Evolutionary conservation across 2,329 filamentous ascomycete genomes (phyloP).

Genomic region (Colletotrichum truncatum): DNA sequence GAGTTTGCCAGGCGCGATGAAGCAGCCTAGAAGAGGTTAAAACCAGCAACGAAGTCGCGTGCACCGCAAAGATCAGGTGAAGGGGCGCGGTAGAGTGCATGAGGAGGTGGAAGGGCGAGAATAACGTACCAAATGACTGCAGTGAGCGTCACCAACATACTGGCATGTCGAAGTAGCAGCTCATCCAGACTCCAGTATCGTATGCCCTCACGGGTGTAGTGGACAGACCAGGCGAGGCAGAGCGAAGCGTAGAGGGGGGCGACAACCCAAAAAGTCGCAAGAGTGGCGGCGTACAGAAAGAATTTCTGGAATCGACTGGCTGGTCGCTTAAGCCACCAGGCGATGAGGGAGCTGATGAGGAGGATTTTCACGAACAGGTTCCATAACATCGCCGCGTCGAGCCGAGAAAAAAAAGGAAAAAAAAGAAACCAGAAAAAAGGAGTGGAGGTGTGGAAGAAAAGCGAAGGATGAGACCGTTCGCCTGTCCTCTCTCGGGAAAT

Average conservation of each 20-base stretch:
- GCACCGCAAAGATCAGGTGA: neutral
- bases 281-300: conserved; percentile 23
- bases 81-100: neutral
- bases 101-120: neutral
- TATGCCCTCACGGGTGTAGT: conserved; percentile 29
- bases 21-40: conserved; percentile 71
- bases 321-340: conserved; percentile 33
- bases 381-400: conserved; percentile 34
- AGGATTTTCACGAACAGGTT: conserved; percentile 31
- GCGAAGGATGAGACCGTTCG: conserved; percentile 30
- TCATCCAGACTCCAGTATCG: conserved; percentile 52
- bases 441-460: conserved; percentile 13
- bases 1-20: conserved; percentile 85
- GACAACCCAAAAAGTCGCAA: conserved; percentile 30
- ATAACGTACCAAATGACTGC: conserved; percentile 62
- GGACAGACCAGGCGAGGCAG: conserved; percentile 28
- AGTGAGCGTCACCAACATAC: conserved; percentile 63
- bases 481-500: conserved; percentile 20
- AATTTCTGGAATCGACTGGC: conserved; percentile 25
- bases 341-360: conserved; percentile 32
- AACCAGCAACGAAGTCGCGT: conserved; percentile 4
- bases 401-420: conserved; percentile 14
- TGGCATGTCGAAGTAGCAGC: conserved; percentile 58
- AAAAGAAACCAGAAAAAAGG: neutral
- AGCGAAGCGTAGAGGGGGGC: conserved; percentile 26